Percentiles rank a stretch among this genome's conserved stretches.
phyloP scores from a whole-genome alignment of 495 filamentous ascomycete species.

The Neurospora sublineolata region DNA sequence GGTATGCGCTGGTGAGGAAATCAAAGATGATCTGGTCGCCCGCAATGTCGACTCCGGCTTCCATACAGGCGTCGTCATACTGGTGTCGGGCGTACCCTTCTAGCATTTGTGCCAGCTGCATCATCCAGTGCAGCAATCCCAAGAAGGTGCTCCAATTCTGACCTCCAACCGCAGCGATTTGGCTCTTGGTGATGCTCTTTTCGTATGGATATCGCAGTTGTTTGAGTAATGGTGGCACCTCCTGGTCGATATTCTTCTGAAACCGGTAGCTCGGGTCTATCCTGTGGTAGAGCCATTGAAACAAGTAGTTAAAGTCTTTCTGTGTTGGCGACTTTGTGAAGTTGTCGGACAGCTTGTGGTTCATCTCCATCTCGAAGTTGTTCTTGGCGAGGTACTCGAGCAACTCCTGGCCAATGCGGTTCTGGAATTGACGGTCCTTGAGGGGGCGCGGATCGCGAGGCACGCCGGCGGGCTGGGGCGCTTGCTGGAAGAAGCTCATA shows the following conservation, averaged over 20 bases:
- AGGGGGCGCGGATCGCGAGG: constrained; percentile 84
- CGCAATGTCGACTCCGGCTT: constrained; percentile 74
- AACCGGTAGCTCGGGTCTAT: constrained; percentile 90
- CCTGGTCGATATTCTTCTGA: constrained; percentile 81
- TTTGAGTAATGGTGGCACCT: constrained; percentile 82
- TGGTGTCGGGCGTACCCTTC: constrained; percentile 60
- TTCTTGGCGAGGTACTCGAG: constrained; percentile 81
- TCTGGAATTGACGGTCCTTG: constrained; percentile 66
- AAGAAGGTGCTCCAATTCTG: constrained; percentile 93
- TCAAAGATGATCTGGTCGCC: constrained; percentile 88
- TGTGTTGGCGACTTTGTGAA: constrained; percentile 87
- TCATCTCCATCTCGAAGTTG: constrained; percentile 97
- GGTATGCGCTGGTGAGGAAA: constrained; percentile 79
- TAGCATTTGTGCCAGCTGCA: constrained; percentile 89
- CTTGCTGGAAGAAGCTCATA: constrained; percentile 87
- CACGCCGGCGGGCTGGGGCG: constrained; percentile 62
- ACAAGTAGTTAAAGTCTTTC: constrained; percentile 94
- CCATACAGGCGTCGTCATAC: constrained; percentile 78
- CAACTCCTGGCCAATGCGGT: constrained; percentile 75
- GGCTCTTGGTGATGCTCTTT: constrained; percentile 85
- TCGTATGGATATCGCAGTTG: constrained; percentile 91
- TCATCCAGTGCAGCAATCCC: constrained; percentile 94
- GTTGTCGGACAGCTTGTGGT: constrained; percentile 76
- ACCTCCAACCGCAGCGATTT: constrained; percentile 85
- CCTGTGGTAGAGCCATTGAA: constrained; percentile 92